Evolutionary conservation across 1,139 yeast genomes (phyloP).

Genomic region (Yamadazyma blattariae): DNA sequence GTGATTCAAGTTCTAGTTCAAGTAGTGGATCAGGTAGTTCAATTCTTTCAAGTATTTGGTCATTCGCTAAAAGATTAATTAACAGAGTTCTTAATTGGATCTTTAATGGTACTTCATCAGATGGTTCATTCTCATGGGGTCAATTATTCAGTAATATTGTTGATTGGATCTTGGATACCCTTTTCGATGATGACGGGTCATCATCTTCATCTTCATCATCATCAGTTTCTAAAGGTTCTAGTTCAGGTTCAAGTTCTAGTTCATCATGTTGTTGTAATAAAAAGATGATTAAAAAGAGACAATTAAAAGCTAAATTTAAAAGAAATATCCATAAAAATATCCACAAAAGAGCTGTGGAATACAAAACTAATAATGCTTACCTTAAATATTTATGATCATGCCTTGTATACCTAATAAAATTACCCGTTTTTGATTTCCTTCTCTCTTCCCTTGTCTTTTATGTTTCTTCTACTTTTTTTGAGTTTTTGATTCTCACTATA

Average conservation of each 20-base stretch:
- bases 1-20: constrained; percentile 8
- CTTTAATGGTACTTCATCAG: constrained; percentile 8
- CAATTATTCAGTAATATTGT: constrained; percentile 10
- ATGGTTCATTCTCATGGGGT: constrained; percentile 13
- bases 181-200: constrained; percentile 20
- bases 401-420: constrained; percentile 11
- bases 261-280: constrained; percentile 12
- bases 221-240: constrained; percentile 9
- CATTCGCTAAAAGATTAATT: constrained; percentile 8
- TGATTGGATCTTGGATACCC: constrained; percentile 17
- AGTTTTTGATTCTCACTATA: too few species aligned
- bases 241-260: constrained; percentile 9
- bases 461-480: too few species aligned
- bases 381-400: constrained; percentile 14
- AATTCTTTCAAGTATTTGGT: constrained; percentile 6
- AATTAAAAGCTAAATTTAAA: constrained; percentile 16
- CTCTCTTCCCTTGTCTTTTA: too few species aligned
- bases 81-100: constrained; percentile 11
- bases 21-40: constrained; percentile 11
- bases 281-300: constrained; percentile 16
- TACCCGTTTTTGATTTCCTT: too few species aligned
- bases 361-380: constrained; percentile 13
- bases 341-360: constrained; percentile 16
- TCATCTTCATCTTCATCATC: constrained; percentile 11
- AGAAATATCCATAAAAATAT: constrained; percentile 17